These are phyloP conservation scores for Cadophora sp. DNA, from an alignment of 2,329 filamentous ascomycete species.

Conservation along the genomic window DNA sequence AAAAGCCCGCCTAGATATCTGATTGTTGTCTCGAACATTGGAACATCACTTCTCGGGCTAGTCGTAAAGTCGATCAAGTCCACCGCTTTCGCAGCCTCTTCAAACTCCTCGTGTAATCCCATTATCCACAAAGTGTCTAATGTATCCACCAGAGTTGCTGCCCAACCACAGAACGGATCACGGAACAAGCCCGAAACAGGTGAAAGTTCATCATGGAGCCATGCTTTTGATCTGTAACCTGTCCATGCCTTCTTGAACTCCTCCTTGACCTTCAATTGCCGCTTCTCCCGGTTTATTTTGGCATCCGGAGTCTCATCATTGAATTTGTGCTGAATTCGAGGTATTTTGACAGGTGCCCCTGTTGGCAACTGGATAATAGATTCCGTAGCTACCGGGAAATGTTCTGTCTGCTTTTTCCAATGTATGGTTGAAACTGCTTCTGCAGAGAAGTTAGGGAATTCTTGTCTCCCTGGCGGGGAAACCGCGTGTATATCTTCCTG, in stretches of 20 bases:
- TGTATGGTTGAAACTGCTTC: conserved; percentile 53
- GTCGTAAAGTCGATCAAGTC: conserved; percentile 83
- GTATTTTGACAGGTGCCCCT: conserved; percentile 72
- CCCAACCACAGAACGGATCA: conserved; percentile 92
- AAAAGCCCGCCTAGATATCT: conserved; percentile 88
- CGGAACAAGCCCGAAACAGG: conserved; percentile 72
- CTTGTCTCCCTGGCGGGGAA: conserved; percentile 41
- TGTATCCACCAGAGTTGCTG: conserved; percentile 83
- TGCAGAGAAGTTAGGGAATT: conserved; percentile 30
- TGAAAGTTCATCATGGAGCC: conserved; percentile 84
- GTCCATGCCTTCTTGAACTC: conserved; percentile 82
- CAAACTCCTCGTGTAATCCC: conserved; percentile 78
- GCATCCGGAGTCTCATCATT: conserved; percentile 65
- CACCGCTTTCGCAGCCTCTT: conserved; percentile 75
- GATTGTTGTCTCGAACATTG: conserved; percentile 93
- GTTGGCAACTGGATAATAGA: conserved; percentile 79
- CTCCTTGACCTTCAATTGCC: conserved; percentile 71
- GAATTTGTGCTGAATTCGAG: conserved; percentile 79
- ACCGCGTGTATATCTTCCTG: conserved; percentile 39
- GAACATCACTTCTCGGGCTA: conserved; percentile 71
- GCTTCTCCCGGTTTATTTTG: conserved; percentile 67
- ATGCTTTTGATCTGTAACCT: conserved; percentile 81
- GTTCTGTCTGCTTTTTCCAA: conserved; percentile 77
- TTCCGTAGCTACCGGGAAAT: conserved; percentile 76
- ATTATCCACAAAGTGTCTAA: conserved; percentile 90